phyloP scores from a whole-genome alignment of 2,329 filamentous ascomycete genomes.

The Calonectria leucothoes region DNA sequence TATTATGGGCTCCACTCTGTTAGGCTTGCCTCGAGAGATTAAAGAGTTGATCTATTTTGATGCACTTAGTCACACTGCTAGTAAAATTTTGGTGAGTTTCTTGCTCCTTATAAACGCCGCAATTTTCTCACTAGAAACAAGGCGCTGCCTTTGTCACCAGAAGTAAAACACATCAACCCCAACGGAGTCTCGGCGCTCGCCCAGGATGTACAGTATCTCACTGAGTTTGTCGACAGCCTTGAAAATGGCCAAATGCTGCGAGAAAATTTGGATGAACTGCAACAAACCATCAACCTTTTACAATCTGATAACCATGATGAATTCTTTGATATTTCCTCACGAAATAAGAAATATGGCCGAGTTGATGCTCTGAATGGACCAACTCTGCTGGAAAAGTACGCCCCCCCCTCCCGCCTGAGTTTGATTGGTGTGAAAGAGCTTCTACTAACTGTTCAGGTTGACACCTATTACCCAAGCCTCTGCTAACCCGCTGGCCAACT shows the following conservation, averaged over 20 bases:
- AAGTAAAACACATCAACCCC: constrained; percentile 88
- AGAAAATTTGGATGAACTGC: constrained; percentile 90
- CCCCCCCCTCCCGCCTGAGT: not conserved
- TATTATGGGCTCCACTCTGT: constrained; percentile 94
- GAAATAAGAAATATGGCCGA: constrained; percentile 93
- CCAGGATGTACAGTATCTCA: constrained; percentile 85
- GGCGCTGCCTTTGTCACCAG: constrained; percentile 80
- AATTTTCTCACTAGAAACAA: constrained; percentile 45
- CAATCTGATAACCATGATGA: constrained; percentile 92
- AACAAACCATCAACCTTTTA: constrained; percentile 92
- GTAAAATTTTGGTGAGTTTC: constrained; percentile 78
- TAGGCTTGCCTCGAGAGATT: constrained; percentile 94
- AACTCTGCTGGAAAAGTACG: constrained; percentile 88
- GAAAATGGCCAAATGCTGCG: constrained; percentile 87
- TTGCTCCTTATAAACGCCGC: not conserved
- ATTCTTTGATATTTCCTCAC: constrained; percentile 90
- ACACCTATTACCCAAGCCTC: constrained; percentile 72
- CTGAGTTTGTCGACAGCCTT: constrained; percentile 86
- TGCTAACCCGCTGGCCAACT: constrained; percentile 73
- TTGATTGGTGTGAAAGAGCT: not conserved
- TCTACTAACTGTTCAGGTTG: constrained; percentile 61
- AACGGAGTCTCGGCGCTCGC: constrained; percentile 85
- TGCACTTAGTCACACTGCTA: constrained; percentile 89
- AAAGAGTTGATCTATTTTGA: constrained; percentile 99
- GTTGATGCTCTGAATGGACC: constrained; percentile 94